Conservation (phyloP, 1,284 basidiomycete genomes). For the Leucoagaricus sp. region DNA sequence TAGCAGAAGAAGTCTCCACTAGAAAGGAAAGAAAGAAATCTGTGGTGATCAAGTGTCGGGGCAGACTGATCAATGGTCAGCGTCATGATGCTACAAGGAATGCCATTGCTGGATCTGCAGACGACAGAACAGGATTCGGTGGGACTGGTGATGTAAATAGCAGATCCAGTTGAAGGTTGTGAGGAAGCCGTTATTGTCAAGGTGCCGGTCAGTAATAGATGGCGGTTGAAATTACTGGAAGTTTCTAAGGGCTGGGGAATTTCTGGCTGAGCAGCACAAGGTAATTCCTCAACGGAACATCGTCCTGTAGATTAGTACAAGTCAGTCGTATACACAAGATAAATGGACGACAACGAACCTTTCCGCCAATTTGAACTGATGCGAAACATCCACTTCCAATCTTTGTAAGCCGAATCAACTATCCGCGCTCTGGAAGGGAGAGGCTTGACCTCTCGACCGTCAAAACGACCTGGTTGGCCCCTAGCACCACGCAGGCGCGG, state of each 20-base stretch:
- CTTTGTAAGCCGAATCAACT: slow-evolving; percentile 41
- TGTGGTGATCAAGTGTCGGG: slow-evolving; percentile 43
- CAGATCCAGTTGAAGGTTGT: slow-evolving; percentile 24
- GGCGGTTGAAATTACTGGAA: slow-evolving; percentile 25
- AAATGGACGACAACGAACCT: slow-evolving; percentile 43
- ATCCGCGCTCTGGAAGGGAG: slow-evolving; percentile 53
- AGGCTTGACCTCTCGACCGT: slow-evolving; percentile 59
- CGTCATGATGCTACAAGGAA: slow-evolving; percentile 49
- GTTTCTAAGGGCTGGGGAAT: not conserved
- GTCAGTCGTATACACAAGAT: slow-evolving; percentile 11
- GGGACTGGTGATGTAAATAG: slow-evolving; percentile 27
- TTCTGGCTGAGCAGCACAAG: not conserved
- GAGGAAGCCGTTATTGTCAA: slow-evolving; percentile 43
- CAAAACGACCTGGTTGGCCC: slow-evolving; percentile 55
- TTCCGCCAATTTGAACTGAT: slow-evolving; percentile 79
- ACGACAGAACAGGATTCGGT: slow-evolving; percentile 26
- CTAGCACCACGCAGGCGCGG: slow-evolving; percentile 63
- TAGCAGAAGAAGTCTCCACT: slow-evolving; percentile 67
- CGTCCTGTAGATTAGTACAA: slow-evolving; percentile 44
- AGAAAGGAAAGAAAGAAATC: slow-evolving; percentile 63
- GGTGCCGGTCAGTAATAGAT: slow-evolving; percentile 43
- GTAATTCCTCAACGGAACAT: slow-evolving; percentile 47
- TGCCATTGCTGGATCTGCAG: slow-evolving; percentile 29
- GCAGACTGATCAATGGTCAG: slow-evolving; percentile 72
- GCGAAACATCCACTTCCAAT: slow-evolving; percentile 86